phyloP scores from a whole-genome alignment of 495 filamentous ascomycete genomes.

The Neurospora sp. region DNA sequence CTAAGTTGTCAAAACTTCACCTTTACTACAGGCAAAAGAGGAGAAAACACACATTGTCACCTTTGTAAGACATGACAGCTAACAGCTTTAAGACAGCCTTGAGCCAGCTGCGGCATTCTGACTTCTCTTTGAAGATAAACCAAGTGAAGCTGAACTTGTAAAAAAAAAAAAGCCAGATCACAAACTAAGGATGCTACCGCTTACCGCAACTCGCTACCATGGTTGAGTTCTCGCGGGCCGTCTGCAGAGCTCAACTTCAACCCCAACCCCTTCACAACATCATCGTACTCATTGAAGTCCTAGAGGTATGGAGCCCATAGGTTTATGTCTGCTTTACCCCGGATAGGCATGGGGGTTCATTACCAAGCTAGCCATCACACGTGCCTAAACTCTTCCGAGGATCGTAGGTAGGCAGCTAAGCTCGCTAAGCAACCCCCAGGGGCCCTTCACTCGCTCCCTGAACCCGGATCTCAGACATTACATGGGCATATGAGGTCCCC shows the following conservation, averaged over 20 bases:
- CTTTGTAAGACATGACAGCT: not conserved
- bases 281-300: not conserved
- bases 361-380: not conserved
- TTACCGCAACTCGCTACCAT: not conserved
- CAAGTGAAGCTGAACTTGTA: not conserved
- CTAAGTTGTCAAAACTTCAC: not conserved
- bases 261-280: not conserved
- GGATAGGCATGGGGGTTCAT: not conserved
- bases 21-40: not conserved
- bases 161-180: not conserved
- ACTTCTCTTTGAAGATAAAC: not conserved
- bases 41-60: not conserved
- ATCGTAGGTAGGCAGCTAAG: not conserved
- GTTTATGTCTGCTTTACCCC: too few species aligned
- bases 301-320: too few species aligned
- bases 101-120: not conserved
- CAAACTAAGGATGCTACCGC: not conserved
- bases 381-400: not conserved
- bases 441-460: not conserved
- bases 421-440: not conserved
- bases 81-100: not conserved
- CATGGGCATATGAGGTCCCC: not conserved
- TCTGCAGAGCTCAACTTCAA: not conserved
- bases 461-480: not conserved
- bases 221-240: not conserved